Base-by-base conservation (phyloP, 73 alveolate genomes). In the Uronychia binucleata region DNA sequence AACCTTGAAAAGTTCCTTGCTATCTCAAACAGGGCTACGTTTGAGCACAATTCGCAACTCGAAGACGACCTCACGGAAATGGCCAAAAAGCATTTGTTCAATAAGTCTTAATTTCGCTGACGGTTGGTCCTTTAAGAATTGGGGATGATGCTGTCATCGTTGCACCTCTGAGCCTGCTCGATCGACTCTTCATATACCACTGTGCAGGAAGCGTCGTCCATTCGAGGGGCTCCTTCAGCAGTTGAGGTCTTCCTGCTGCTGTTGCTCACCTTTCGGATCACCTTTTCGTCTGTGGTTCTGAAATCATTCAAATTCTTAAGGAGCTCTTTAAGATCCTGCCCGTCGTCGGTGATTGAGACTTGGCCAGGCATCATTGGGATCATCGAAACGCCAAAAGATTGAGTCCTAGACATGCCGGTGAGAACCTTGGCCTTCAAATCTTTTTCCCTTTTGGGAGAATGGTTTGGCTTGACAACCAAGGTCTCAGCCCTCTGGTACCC, bases 331-430 rank as follows among this genome's bases (percentile, higher is more conserved):
- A 1, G 90, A 58, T 28, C 74, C 85, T 28, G 34, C 26, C 30
- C 78, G 59, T 31, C 74, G 33, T 34, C 74, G 85, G 19, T 83
- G 35, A 35, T 74, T n/a, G n/a, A n/a, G n/a, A n/a, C n/a, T n/a
- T n/a, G n/a, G n/a, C n/a, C n/a, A n/a, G n/a, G n/a, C n/a, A n/a
- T n/a, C n/a, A n/a, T n/a, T n/a, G n/a, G n/a, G n/a, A n/a, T n/a
- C n/a, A n/a, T n/a, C n/a, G n/a, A n/a, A n/a, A n/a, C n/a, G n/a
- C n/a, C n/a, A n/a, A n/a, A n/a, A n/a, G n/a, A n/a, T n/a, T n/a
- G n/a, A n/a, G n/a, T n/a, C n/a, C n/a, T n/a, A n/a, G n/a, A n/a
- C n/a, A n/a, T n/a, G n/a, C n/a, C n/a, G n/a, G n/a, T n/a, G n/a
- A n/a, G n/a, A n/a, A n/a, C n/a, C n/a, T n/a, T n/a, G n/a, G n/a